Conservation (phyloP, 2,329 filamentous ascomycete species). For the Ascochyta pisi region DNA sequence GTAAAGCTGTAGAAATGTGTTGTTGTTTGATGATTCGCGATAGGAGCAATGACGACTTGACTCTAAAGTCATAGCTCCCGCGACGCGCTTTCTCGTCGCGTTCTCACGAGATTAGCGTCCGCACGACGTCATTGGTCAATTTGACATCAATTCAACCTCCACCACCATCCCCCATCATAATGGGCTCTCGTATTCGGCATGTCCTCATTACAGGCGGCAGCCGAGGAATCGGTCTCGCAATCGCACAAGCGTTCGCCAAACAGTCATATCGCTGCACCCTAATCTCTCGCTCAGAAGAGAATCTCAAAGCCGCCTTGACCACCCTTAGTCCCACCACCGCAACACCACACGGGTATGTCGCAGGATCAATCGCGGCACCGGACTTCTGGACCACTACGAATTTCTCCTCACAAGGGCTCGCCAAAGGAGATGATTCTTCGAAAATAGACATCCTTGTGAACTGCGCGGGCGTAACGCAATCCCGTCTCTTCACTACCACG, state of each 20-base stretch:
- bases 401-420: conserved; percentile 8
- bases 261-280: conserved; percentile 41
- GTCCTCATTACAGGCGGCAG: conserved; percentile 49
- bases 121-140: conserved; percentile 34
- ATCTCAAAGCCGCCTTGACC: conserved; percentile 33
- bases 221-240: conserved; percentile 49
- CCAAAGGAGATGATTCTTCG: conserved; percentile 6
- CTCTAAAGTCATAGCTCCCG: conserved; percentile 9
- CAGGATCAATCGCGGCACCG: conserved; percentile 33
- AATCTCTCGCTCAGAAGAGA: conserved; percentile 36
- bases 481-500: conserved; percentile 67
- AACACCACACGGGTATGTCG: conserved; percentile 34
- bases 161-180: neutral
- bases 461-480: conserved; percentile 76
- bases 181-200: conserved; percentile 26
- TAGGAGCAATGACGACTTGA: conserved; percentile 12
- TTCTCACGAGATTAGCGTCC: conserved; percentile 36
- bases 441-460: conserved; percentile 70
- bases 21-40: neutral
- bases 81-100: conserved; percentile 24
- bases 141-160: neutral
- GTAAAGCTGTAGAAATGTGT: neutral
- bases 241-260: conserved; percentile 43
- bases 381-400: conserved; percentile 34
- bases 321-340: conserved; percentile 22